Conservation (phyloP, 306 rosid species). For the Begonia fuchsioides region DNA sequence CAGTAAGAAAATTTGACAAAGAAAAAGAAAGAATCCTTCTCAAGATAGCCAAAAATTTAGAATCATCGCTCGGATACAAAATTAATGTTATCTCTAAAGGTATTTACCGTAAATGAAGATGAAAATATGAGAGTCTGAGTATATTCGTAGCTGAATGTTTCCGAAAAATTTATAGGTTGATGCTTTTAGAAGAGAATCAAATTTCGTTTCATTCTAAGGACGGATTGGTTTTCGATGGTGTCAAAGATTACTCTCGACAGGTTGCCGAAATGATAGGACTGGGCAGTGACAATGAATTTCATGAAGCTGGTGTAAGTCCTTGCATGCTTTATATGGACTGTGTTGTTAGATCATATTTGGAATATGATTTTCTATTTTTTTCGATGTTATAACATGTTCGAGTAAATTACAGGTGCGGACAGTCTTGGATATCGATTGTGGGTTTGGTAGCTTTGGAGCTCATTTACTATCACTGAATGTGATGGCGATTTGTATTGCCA, state of each 20-base stretch:
- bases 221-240: constrained; percentile 42
- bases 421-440: constrained; percentile 82
- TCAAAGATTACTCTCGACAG: constrained; percentile 87
- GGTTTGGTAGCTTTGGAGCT: constrained; percentile 99
- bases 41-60: no score
- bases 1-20: no score
- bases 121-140: no score
- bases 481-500: constrained; percentile 82
- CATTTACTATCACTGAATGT: constrained; percentile 68
- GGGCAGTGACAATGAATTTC: constrained; percentile 64
- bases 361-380: no score
- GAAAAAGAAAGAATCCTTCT: no score
- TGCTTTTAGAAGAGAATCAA: constrained; percentile 97
- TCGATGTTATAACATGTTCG: no score
- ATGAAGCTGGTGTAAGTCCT: constrained; percentile 80
- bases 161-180: constrained; percentile 36
- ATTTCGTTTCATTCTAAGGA: constrained; percentile 94
- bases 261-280: constrained; percentile 93
- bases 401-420: constrained; percentile 55
- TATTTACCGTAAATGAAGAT: no score
- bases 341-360: no score
- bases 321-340: no score
- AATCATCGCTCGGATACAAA: no score
- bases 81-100: no score
- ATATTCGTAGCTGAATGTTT: neutral